Percentiles rank a stretch among this genome's conserved stretches.
Evolutionary conservation across 2,329 filamentous ascomycete species (phyloP).

Genomic region (Xylariaceae sp.): DNA sequence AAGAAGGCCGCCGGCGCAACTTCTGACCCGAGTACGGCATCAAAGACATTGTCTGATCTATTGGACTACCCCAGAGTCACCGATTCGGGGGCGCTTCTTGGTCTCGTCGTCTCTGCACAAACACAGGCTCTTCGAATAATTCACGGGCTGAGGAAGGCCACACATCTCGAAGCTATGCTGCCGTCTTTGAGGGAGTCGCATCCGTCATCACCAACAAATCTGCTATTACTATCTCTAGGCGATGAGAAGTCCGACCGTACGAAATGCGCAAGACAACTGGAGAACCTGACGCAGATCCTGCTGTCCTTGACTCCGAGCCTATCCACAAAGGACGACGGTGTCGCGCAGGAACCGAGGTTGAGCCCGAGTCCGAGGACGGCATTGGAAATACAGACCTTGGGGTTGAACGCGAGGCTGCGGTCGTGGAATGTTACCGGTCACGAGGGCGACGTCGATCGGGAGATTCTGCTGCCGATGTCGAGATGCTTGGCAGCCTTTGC

Average conservation of each 20-base stretch:
- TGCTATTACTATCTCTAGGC: constrained; percentile 43
- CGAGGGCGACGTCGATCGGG: constrained; percentile 51
- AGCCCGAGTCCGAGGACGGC: constrained; percentile 49
- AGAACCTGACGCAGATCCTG: constrained; percentile 56
- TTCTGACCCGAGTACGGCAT: constrained; percentile 27
- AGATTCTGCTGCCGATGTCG: constrained; percentile 57
- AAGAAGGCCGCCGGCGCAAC: constrained; percentile 27
- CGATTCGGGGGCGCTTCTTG: constrained; percentile 36
- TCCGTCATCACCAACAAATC: constrained; percentile 48
- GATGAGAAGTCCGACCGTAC: constrained; percentile 36
- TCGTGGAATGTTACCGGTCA: constrained; percentile 61
- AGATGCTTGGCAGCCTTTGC: constrained; percentile 56
- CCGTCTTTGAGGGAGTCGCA: constrained; percentile 46
- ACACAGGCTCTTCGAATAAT: constrained; percentile 58
- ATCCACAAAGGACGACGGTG: constrained; percentile 53
- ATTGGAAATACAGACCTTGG: constrained; percentile 57
- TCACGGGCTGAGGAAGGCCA: constrained; percentile 50
- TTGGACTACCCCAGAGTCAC: constrained; percentile 50
- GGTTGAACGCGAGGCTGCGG: constrained; percentile 51
- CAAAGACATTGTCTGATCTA: constrained; percentile 48
- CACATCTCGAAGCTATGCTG: constrained; percentile 49
- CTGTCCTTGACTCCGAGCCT: constrained; percentile 60
- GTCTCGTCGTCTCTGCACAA: constrained; percentile 56
- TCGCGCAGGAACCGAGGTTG: constrained; percentile 44
- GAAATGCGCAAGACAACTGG: constrained; percentile 59